Conservation (phyloP, 202 grass and related monocot genomes). For the Bolboschoenoplectus hybrid region DNA sequence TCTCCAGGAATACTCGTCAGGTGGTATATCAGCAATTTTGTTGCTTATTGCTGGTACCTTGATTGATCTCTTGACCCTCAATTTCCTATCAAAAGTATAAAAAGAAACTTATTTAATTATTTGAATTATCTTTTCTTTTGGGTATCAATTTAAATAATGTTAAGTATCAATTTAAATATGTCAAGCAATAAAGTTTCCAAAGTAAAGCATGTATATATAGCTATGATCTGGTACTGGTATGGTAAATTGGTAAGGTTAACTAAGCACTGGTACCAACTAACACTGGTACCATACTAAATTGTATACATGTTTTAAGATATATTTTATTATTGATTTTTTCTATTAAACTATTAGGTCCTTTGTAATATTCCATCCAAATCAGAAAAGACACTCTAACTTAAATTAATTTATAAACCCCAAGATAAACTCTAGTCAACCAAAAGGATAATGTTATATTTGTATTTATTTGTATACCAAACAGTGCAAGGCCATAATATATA, state of each 20-base stretch:
- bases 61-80: slow-evolving; percentile 85
- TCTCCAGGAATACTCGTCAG: slow-evolving; percentile 93
- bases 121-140: background rate
- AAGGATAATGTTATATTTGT: background rate
- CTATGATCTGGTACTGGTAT: background rate
- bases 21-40: slow-evolving; percentile 85
- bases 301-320: background rate
- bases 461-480: background rate
- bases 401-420: slow-evolving; percentile 33
- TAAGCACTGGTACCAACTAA: background rate
- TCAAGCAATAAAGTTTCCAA: background rate
- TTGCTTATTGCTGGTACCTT: slow-evolving; percentile 96
- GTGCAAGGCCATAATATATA: background rate
- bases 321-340: background rate
- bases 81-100: slow-evolving; percentile 61
- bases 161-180: background rate
- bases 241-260: background rate
- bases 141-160: background rate
- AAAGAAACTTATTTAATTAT: background rate
- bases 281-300: background rate
- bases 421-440: slow-evolving; percentile 28
- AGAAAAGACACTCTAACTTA: slow-evolving; percentile 18
- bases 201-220: background rate
- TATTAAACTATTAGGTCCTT: background rate
- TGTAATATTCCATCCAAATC: slow-evolving; percentile 29